Base-by-base conservation (phyloP, 2,329 filamentous ascomycete species). In the Fusarium ramigenum region DNA sequence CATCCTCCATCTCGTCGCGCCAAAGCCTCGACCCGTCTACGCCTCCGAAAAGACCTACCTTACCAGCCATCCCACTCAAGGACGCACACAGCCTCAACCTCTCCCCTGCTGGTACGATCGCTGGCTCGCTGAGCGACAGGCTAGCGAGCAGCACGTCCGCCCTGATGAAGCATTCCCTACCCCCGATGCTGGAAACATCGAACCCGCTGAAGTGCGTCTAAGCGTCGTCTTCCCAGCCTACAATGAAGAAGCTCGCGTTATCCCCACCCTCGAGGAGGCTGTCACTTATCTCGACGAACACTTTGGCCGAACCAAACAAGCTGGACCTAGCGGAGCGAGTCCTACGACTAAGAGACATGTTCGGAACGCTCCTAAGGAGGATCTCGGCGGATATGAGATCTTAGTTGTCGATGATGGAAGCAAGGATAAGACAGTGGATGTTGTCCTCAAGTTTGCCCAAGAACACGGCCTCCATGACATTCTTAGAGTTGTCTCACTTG, bases 171-270 rank as follows among this genome's bases (percentile, higher is more conserved):
- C 83, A 8, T 82, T 80, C 71, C 81, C 82, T 49, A 79, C 82
- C 7, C 81, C 82, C 43, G 85, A 90, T 72, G 82, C 87, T 21
- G 87, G 89, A 74, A 83, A 85, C 49, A 92, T 97, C 61, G 92
- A 95, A 72, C 87, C 91, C 4, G 89, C 95, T 19, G 91, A 95
- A 70, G 83, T 98, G n/a, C 93, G 93, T 80, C 91, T 99, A 86
- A 96, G 93, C 60, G 91, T 98, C 12, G 94, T 99, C 1, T 92
- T 99, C 47, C 96, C 96, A 0, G 96, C 96, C 15, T 99, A 95
- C 87, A 99, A 99, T 76, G 96, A 99, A 80, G 92, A 96, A 80
- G 88, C 93, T 66, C 91, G 96, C 36, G 87, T 99, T 52, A 87
- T 90, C 18, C 92, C 92, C 16, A 97, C 97, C 84, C 87, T 99